Conservation (phyloP, 148 eudicot species). For the Persicaria maculosa region DNA sequence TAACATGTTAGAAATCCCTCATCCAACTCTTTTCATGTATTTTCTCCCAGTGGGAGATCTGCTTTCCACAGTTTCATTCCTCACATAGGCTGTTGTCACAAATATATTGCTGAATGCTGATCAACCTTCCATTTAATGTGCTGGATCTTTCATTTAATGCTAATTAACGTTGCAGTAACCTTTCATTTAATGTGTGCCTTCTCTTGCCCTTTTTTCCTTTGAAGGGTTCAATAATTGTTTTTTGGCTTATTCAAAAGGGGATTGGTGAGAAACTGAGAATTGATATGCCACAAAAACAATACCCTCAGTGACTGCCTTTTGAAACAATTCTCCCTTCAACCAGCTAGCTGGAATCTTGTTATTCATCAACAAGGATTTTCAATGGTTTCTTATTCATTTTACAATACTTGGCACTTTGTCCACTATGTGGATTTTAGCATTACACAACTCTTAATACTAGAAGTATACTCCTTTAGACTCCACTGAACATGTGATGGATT, state of each 20-base stretch:
- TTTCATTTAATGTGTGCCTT: not conserved
- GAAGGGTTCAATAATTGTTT: not conserved
- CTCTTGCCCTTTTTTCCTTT: not conserved
- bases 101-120: not conserved
- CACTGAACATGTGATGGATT: too few species aligned
- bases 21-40: not conserved
- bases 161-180: not conserved
- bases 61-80: not conserved
- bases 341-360: not conserved
- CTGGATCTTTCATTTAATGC: not conserved
- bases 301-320: too few species aligned
- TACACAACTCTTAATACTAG: not conserved
- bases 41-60: not conserved
- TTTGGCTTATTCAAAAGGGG: too few species aligned
- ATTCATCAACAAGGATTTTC: not conserved
- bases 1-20: not conserved
- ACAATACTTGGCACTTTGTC: not conserved
- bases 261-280: too few species aligned
- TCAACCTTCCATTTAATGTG: not conserved
- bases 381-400: not conserved
- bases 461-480: conserved; percentile 1
- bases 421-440: not conserved
- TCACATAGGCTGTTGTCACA: not conserved
- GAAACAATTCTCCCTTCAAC: too few species aligned
- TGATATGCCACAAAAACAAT: too few species aligned